Evolutionary conservation across 2,329 filamentous ascomycete species (phyloP).

Genomic region (Nemania serpens): DNA sequence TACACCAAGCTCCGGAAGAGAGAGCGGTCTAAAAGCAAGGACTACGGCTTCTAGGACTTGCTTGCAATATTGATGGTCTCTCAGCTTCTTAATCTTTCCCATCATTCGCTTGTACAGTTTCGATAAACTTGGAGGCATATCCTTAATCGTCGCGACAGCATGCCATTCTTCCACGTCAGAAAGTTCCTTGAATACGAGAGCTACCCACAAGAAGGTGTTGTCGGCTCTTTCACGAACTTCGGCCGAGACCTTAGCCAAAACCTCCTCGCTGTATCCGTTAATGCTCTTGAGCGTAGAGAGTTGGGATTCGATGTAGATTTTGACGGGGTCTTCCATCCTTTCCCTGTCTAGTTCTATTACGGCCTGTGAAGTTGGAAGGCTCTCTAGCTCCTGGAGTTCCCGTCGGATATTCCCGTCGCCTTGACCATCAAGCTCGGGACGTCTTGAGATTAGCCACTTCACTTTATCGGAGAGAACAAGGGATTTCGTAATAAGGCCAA

Average conservation of each 20-base stretch:
- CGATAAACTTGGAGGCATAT: background rate
- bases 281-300: too few relatives aligned
- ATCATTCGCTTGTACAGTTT: conserved; percentile 1
- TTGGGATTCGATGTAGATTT: background rate
- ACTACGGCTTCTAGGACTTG: background rate
- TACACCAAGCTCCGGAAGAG: background rate
- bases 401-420: too few relatives aligned
- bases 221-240: background rate
- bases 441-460: background rate
- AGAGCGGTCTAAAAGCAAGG: background rate
- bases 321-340: background rate
- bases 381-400: too few relatives aligned
- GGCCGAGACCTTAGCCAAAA: too few relatives aligned
- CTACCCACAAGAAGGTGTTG: conserved; percentile 3
- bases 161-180: background rate
- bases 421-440: background rate
- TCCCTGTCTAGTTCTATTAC: too few relatives aligned
- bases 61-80: background rate
- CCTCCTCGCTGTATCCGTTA: too few relatives aligned
- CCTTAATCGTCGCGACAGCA: background rate
- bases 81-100: background rate
- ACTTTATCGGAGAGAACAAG: background rate
- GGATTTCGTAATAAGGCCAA: background rate
- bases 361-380: too few relatives aligned
- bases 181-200: conserved; percentile 1